Evolutionary conservation across 192 early-diverging fungal genomes (phyloP), one percentile per base, ranked within the genome.

Genomic region (Pecoramyces ruminantium): DNA sequence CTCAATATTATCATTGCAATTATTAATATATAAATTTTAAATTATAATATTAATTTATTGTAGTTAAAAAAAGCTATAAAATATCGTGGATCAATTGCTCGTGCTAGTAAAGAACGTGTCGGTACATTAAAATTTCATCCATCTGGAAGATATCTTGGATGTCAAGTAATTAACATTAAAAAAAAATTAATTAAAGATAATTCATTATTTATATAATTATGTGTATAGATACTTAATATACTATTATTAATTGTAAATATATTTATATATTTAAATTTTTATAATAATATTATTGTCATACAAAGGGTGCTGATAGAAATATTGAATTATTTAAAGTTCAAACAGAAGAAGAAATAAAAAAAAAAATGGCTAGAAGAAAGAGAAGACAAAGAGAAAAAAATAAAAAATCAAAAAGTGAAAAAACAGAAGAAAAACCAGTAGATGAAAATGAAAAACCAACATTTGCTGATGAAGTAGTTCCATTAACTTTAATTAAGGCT

Each of bases 251-350:
- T n/a, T n/a, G n/a, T n/a, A n/a, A n/a, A n/a, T n/a, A n/a, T n/a
- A n/a, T n/a, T n/a, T n/a, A n/a, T n/a, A n/a, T n/a, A n/a, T n/a
- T n/a, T n/a, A n/a, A n/a, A n/a, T n/a, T n/a, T n/a, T n/a, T n/a
- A n/a, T n/a, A n/a, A 34, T 34, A 11, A 34, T 34, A 11, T 34
- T 34, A 11, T 6, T 34, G 11, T 34, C 11, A 34, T 6, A n/a
- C 25, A 67, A 67, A 67, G 79, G 90, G 93, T n/a, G 86, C 91
- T 0, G 96, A 96, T 80, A 91, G 91, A 79, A 84, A 89, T 27
- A 89, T 96, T 0, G 95, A 99, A 85, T 82, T 99, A 79, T 97
- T 92, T 85, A 92, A 92, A 78, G 85, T 94, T 79, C 90, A 93
- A 34, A 87, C 90, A 4, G 88, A 88, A 77, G 93, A 92, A 15